Conservation (phyloP, 1,284 basidiomycete genomes). For the Moniliophthora roreri region DNA sequence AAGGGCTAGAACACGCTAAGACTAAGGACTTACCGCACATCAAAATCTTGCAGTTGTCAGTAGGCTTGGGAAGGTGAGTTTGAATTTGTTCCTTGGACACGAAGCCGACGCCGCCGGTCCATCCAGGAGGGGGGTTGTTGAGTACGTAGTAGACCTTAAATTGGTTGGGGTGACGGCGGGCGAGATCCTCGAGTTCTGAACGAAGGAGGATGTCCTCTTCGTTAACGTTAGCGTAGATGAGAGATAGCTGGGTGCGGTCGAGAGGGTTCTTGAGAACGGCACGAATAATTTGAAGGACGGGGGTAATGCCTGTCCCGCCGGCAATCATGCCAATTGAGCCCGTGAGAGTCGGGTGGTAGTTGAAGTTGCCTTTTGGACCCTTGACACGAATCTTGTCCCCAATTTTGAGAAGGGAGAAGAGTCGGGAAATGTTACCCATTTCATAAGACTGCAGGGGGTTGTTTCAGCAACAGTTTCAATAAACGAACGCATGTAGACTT, state of each 20-base stretch:
- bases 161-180: slow-evolving; percentile 60
- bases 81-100: slow-evolving; percentile 94
- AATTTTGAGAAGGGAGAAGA: slow-evolving; percentile 78
- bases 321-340: slow-evolving; percentile 93
- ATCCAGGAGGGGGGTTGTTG: slow-evolving; percentile 87
- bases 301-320: slow-evolving; percentile 94
- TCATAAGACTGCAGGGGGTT: slow-evolving; percentile 75
- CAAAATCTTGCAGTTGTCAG: slow-evolving; percentile 75
- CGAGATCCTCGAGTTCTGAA: slow-evolving; percentile 83
- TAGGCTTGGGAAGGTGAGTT: slow-evolving; percentile 64
- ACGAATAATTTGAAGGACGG: slow-evolving; percentile 96
- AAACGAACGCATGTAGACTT: slow-evolving; percentile 11
- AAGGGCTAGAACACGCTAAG: not conserved
- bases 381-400: slow-evolving; percentile 88
- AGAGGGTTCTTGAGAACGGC: slow-evolving; percentile 83
- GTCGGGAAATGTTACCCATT: slow-evolving; percentile 93
- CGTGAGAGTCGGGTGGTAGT: slow-evolving; percentile 69
- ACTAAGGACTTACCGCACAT: slow-evolving; percentile 68
- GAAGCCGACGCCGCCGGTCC: slow-evolving; percentile 91
- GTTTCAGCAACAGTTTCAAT: not conserved
- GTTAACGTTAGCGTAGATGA: slow-evolving; percentile 97
- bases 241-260: slow-evolving; percentile 79
- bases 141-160: slow-evolving; percentile 91
- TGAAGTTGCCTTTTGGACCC: slow-evolving; percentile 95
- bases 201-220: slow-evolving; percentile 86